A percentile compares a stretch with the other conserved stretches of the same genome.
Evolutionary conservation across 257 asterid genomes (phyloP).

Genomic region (Solanum chaucha): DNA sequence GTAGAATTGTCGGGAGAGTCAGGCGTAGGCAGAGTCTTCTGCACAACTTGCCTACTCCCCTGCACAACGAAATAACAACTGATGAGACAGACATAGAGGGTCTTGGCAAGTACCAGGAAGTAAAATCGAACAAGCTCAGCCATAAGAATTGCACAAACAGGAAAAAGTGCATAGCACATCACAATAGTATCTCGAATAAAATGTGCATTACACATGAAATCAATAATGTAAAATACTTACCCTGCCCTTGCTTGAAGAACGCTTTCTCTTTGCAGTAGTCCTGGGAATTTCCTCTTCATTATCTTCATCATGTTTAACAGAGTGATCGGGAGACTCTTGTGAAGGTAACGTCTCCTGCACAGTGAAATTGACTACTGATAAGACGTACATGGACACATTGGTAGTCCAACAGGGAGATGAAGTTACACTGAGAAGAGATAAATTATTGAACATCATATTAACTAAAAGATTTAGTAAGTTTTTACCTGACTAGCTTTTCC

Average conservation of each 20-base stretch:
- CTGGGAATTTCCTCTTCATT: conserved; percentile 41
- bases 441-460: conserved; percentile 36
- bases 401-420: neutral
- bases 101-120: neutral
- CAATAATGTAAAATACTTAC: conserved; percentile 15
- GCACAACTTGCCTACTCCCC: conserved; percentile 19
- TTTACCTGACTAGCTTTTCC: conserved; percentile 34
- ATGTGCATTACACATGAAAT: neutral
- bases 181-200: neutral
- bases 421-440: conserved; percentile 1
- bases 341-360: conserved; percentile 34
- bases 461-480: conserved; percentile 26
- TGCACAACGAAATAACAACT: conserved; percentile 10
- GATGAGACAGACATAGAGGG: neutral
- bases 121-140: neutral
- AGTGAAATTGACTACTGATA: conserved; percentile 2
- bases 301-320: conserved; percentile 33
- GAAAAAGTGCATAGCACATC: neutral
- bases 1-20: conserved; percentile 42
- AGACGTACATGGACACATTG: neutral
- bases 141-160: neutral
- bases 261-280: conserved; percentile 55
- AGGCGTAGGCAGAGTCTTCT: conserved; percentile 31
- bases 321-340: conserved; percentile 37
- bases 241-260: conserved; percentile 40